phyloP scores from a whole-genome alignment of 257 asterid species.

The Hygrophila difformis region DNA sequence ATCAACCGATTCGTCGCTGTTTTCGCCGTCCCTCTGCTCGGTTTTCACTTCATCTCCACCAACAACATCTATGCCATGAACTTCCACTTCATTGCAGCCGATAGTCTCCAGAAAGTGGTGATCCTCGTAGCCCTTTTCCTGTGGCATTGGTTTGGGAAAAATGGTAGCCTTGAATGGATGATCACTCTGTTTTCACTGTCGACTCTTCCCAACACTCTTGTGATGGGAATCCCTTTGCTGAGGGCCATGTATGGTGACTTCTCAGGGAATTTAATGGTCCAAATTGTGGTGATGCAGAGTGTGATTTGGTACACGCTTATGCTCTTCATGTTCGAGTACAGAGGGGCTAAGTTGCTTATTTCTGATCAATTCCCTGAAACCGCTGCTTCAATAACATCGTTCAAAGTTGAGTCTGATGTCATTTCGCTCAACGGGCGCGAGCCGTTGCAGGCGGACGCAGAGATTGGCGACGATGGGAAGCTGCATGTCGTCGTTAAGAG shows the following conservation, averaged over 20 bases:
- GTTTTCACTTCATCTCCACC: constrained; percentile 84
- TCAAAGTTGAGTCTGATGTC: constrained; percentile 77
- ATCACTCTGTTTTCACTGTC: constrained; percentile 80
- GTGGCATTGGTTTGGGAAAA: constrained; percentile 56
- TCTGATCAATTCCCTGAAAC: constrained; percentile 81
- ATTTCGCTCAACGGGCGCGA: constrained; percentile 75
- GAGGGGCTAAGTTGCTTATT: constrained; percentile 70
- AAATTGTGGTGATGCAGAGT: constrained; percentile 83
- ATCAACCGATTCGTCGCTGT: no score
- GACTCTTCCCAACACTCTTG: constrained; percentile 82
- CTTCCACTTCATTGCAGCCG: constrained; percentile 83
- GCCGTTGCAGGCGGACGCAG: constrained; percentile 79
- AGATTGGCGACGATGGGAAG: constrained; percentile 83
- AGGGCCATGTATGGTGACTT: constrained; percentile 91
- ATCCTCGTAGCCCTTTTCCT: constrained; percentile 52
- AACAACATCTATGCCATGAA: constrained; percentile 76
- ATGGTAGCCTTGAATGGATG: constrained; percentile 68
- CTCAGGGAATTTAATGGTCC: constrained; percentile 86
- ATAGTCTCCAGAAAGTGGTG: constrained; percentile 68
- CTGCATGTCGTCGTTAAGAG: constrained; percentile 69
- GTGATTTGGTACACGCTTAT: constrained; percentile 82
- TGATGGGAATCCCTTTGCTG: constrained; percentile 86
- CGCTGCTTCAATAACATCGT: constrained; percentile 75
- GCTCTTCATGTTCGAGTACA: constrained; percentile 73
- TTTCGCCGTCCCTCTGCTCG: constrained; percentile 78